Conservation (phyloP, 306 rosid genomes). For the Inga leiocalycina region DNA sequence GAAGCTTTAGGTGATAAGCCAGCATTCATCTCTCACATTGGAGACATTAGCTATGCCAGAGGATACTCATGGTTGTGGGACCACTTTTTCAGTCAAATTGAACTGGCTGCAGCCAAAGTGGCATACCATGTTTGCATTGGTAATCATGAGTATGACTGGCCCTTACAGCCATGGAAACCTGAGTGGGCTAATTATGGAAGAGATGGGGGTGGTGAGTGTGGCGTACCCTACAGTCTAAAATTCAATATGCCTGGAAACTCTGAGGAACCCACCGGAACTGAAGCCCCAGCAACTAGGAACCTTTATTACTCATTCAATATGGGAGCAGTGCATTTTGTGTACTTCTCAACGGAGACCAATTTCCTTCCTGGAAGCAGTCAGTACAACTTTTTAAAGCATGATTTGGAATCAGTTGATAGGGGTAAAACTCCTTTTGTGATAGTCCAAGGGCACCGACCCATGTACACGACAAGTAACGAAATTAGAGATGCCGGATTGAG, state of each 20-base stretch:
- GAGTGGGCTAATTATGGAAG: constrained; percentile 82
- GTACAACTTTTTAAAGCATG: constrained; percentile 68
- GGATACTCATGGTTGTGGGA: constrained; percentile 97
- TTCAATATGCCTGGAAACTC: constrained; percentile 96
- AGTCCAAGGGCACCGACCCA: constrained; percentile 91
- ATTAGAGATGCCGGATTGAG: constrained; percentile 64
- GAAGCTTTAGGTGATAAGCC: constrained; percentile 84
- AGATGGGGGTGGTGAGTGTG: constrained; percentile 99
- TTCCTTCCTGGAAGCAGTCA: constrained; percentile 78
- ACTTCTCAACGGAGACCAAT: constrained; percentile 86
- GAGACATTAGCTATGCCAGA: constrained; percentile 94
- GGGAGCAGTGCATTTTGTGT: constrained; percentile 85
- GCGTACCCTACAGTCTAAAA: constrained; percentile 86
- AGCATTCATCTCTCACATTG: constrained; percentile 85
- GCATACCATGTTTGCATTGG: constrained; percentile 96
- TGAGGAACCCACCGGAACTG: constrained; percentile 71
- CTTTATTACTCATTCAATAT: constrained; percentile 82
- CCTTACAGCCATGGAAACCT: constrained; percentile 83
- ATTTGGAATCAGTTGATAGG: constrained; percentile 79
- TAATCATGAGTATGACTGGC: constrained; percentile 93
- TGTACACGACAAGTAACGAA: constrained; percentile 87
- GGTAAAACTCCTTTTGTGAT: constrained; percentile 75
- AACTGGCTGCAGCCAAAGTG: constrained; percentile 73
- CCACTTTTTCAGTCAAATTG: constrained; percentile 74
- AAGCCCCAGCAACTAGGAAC: constrained; percentile 68